Base-by-base conservation (phyloP, 1,139 yeast species). In the Wickerhamomyces sp. region DNA sequence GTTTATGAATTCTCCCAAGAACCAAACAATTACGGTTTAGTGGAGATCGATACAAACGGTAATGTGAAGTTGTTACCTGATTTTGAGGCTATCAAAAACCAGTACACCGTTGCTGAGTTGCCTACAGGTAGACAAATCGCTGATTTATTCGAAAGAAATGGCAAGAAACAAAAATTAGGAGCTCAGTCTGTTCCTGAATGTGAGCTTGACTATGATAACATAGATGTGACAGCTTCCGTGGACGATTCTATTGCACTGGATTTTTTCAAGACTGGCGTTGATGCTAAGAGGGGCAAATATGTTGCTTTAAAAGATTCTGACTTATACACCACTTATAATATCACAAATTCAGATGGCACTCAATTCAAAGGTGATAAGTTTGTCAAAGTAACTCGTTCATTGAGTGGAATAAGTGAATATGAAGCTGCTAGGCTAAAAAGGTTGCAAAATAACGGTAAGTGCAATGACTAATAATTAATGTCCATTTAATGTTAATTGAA, bases 1-100 rank as follows among this genome's bases (percentile, higher is more conserved):
- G 94, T 88, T 3, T 92, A 92, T 59, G 97, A 92, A 60, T 92
- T 74, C 62, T 77, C 95, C 2, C 92, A 89, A 60, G 97, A 88
- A 56, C 77, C 83, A 20, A 89, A 89, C 58, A 78, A 85, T 56
- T 92, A 92, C 62, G 98, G 98, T 0, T 68, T 92, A 31, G 95
- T 92, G 3, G 74, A 76, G 39, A 61, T 83, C 14, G 73, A 73
- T 43, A 55, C 55, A 3, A 66, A 72, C 35, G 92, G 90, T 0
- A 72, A 78, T 53, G 79, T 73, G 2, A 65, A 66, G 28, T 40
- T 83, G 2, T 60, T 78, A 36, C 58, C 67, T 4, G 94, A 84
- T 56, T 84, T 70, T 51, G 57, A 68, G 17, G 59, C 68, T 18
- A 68, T 83, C 40, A 76, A 74, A 49, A 47, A 58, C 1, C 79